Evolutionary conservation across 2,329 filamentous ascomycete genomes (phyloP), one percentile per base, ranked within the genome.

Genomic region (Amesomyces nigricolor): DNA sequence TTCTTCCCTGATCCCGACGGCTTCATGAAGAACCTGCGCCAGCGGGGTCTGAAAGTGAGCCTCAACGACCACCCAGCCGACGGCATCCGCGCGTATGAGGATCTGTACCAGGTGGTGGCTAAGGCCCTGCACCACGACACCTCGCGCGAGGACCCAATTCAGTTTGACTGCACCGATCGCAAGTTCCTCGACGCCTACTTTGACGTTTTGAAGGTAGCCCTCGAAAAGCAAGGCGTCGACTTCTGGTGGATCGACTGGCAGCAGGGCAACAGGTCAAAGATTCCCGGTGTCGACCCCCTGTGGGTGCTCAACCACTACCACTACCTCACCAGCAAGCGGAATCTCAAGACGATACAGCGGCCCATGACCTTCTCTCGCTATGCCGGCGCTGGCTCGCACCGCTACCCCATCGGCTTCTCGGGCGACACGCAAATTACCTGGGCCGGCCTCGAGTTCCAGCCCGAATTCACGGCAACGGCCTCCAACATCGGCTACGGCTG

Each of bases 191-290:
- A 82, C 35, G 81, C 80, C 0, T 85, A 81, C 61, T 76, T 85
- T 44, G 73, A 78, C 47, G 74, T 83, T 2, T 71, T 86, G 5
- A 79, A 84, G 55, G 72, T 76, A 11, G 69, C 73, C 13, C 70
- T 85, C 29, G 82, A 86, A 58, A 70, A 76, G 1, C 70, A 79
- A 8, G 82, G 79, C 1, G 73, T 77, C 19, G 82, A 86, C 62
- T 84, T 86, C 54, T 85, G 81, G 80, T 86, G 83, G 83, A 74
- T 85, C 29, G 83, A 86, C 64, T 86, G 82, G 82, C 83, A 86
- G 65, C 83, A 86, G 65, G 83, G 83, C 1, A 68, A 72, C 2
- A 70, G 74, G 54, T 81, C 80, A 1, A 73, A 74, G 35, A 73
- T 84, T 5, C 76, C 75, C 0, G 81, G 81, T 1, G 70, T 86